These are phyloP conservation scores for Saccharomycopsis schoenii DNA, from an alignment of 805 yeast genomes.

Conservation along the genomic window DNA sequence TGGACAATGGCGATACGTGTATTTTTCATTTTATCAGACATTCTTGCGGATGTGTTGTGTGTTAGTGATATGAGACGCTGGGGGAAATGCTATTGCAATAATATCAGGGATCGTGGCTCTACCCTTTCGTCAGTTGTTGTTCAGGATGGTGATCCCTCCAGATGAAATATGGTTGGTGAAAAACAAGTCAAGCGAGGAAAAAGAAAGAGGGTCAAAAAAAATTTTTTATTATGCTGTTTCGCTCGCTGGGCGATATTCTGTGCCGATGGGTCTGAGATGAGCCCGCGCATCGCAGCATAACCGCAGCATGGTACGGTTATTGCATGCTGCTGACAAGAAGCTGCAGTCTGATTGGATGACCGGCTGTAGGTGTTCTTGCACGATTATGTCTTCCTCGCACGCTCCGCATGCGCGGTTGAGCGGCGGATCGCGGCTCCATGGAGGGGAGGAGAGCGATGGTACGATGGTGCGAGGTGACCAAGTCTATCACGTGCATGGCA, in stretches of 20 bases:
- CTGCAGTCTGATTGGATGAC: background rate
- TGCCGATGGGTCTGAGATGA: background rate
- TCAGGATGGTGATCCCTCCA: no score
- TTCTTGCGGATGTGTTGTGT: background rate
- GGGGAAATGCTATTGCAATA: background rate
- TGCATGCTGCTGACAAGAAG: background rate
- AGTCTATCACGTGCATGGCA: no score
- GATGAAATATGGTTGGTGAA: background rate
- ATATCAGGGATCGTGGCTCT: background rate
- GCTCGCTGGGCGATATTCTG: background rate
- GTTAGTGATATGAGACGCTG: no score
- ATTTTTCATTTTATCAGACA: constrained; percentile 27
- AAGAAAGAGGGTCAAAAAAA: background rate
- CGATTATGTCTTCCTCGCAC: no score
- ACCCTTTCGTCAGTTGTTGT: no score
- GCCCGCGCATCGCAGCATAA: background rate
- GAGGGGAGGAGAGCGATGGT: no score
- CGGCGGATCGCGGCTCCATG: no score
- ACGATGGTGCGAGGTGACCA: no score
- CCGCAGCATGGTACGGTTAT: no score
- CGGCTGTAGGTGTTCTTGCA: no score
- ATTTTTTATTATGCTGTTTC: background rate
- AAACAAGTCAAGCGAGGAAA: background rate
- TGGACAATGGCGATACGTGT: constrained; percentile 94
- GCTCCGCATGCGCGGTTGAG: no score